These are phyloP conservation scores for Candida sithepensis DNA, from an alignment of 805 yeast genomes.

Conservation along the genomic window DNA sequence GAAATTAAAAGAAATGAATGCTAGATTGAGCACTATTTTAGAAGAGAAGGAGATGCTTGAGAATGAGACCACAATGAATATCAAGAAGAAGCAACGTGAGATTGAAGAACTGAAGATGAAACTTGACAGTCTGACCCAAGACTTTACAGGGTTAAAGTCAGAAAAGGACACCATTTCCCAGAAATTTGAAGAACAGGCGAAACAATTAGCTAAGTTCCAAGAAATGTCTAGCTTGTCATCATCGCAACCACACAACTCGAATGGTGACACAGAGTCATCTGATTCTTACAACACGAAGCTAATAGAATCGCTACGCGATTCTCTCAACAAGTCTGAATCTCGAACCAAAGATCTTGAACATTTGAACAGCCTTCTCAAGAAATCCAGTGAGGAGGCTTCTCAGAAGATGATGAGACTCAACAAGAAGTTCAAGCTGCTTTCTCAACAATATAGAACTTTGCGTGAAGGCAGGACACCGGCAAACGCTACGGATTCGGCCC, in stretches of 20 bases:
- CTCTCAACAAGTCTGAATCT: conserved; percentile 47
- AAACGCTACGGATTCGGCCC: conserved; percentile 16
- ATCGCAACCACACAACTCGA: neutral
- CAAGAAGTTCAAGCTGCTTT: conserved; percentile 64
- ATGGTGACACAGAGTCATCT: neutral
- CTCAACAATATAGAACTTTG: conserved; percentile 51
- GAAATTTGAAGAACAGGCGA: conserved; percentile 5
- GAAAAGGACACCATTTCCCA: conserved; percentile 8
- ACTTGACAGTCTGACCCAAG: conserved; percentile 32
- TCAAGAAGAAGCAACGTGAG: conserved; percentile 61
- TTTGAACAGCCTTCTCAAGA: conserved; percentile 50
- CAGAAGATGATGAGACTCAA: conserved; percentile 64
- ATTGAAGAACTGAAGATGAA: conserved; percentile 56
- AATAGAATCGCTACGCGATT: conserved; percentile 44
- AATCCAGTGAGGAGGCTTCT: conserved; percentile 62
- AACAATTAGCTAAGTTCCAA: neutral
- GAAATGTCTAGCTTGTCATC: neutral
- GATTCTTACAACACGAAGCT: conserved; percentile 18
- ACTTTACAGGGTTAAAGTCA: conserved; percentile 11
- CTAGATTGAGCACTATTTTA: conserved; percentile 43
- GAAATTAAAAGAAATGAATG: conserved; percentile 52
- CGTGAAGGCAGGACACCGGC: conserved; percentile 18
- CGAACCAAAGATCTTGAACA: conserved; percentile 55
- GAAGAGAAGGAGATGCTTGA: conserved; percentile 67
- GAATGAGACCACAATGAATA: conserved; percentile 41